phyloP scores from a whole-genome alignment of 2,329 filamentous ascomycete genomes.

The Paecilomyces niveus region DNA sequence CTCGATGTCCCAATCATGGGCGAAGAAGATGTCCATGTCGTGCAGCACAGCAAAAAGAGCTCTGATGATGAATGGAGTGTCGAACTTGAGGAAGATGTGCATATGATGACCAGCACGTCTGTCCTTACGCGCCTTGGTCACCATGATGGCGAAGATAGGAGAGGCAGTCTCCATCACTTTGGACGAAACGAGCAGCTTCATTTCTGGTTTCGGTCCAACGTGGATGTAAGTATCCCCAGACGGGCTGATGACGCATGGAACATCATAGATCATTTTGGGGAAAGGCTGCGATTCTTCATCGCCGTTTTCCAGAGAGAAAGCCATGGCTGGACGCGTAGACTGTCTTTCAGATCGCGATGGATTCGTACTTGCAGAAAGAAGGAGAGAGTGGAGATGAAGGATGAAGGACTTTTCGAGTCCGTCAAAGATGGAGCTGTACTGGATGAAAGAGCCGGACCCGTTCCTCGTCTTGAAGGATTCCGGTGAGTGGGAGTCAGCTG shows the following conservation, averaged over 20 bases:
- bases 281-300: neutral
- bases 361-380: neutral
- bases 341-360: neutral
- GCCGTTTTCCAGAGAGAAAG: neutral
- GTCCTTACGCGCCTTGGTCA: neutral
- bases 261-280: neutral
- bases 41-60: neutral
- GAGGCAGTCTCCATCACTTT: neutral
- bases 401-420: neutral
- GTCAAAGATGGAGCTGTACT: neutral
- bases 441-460: neutral
- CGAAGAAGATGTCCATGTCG: neutral
- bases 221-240: neutral
- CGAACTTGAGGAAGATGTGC: neutral
- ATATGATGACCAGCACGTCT: neutral
- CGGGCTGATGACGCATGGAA: neutral
- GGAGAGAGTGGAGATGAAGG: neutral
- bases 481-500: neutral
- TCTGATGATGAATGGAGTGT: neutral
- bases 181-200: neutral
- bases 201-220: neutral
- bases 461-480: neutral
- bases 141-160: neutral
- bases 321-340: neutral
- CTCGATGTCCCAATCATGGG: neutral